Evolutionary conservation across 495 filamentous ascomycete genomes (phyloP), one percentile per base, ranked within the genome.

Genomic region (Elaphomyces granulatus): DNA sequence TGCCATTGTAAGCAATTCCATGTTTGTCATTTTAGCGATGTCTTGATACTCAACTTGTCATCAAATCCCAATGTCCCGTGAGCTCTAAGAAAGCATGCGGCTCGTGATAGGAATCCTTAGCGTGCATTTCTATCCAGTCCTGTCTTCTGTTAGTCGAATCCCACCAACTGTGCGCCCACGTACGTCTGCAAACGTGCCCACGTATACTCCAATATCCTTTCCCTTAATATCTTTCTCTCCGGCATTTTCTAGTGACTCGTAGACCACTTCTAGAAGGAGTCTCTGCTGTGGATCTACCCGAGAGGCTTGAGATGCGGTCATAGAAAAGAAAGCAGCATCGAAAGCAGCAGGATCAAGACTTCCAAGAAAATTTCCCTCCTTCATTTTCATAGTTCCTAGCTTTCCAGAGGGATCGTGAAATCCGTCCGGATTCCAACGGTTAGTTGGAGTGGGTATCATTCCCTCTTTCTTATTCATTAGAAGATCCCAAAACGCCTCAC

Each of bases 201-300:
- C 45, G 36, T 64, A 77, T 36, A 48, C 56, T 0, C 71, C 70
- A 3, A 70, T 58, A 3, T 49, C 32, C 38, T 51, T 52, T 4
- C 71, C 69, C 14, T 53, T 52, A 49, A 53, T 72, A 15, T 54
- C 36, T 2, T 45, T 51, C 36, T 69, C 59, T 2, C 75, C 73
- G 0, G 64, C 61, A 26, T 52, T 45, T 23, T 58, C 50, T 1
- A 58, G 20, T 23, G 41, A 46, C 34, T 59, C 55, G n/a, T 43
- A 38, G 8, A 49, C 47, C 0, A 61, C 50, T 20, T 61, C 58
- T 0, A 57, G 37, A 4, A 59, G 17, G n/a, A 40, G 45, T 36
- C 43, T 41, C 20, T 60, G 40, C 53, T 64, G 51, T 9, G 42
- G 37, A 31, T 50, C 47, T 9, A 59, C 16, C 19, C 17, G 36